Evolutionary conservation across 2,329 filamentous ascomycete genomes (phyloP).

Genomic region (Spiromastix sp.): DNA sequence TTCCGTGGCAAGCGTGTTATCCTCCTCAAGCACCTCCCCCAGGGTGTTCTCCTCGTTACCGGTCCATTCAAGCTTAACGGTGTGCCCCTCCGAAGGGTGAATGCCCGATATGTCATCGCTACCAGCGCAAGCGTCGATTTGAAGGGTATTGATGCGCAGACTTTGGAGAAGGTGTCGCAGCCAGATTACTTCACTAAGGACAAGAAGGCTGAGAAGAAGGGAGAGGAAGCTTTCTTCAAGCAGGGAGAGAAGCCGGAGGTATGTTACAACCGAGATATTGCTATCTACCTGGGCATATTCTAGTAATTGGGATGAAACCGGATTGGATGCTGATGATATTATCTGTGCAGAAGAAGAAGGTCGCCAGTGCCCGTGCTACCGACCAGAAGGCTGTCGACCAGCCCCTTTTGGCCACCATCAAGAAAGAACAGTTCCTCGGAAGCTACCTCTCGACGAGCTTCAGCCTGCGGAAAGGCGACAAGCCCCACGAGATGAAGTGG

Average conservation of each 20-base stretch:
- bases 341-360: conserved; percentile 79
- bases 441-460: conserved; percentile 94
- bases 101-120: conserved; percentile 41
- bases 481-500: conserved; percentile 99
- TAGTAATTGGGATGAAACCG: too few relatives aligned
- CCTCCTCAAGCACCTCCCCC: conserved; percentile 93
- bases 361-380: conserved; percentile 78
- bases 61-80: conserved; percentile 99
- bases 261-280: too few relatives aligned
- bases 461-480: conserved; percentile 98
- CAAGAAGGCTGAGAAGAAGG: conserved; percentile 84
- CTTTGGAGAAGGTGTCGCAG: conserved; percentile 74
- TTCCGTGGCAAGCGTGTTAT: conserved; percentile 99
- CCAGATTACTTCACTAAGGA: conserved; percentile 94
- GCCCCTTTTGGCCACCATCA: conserved; percentile 87
- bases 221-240: conserved; percentile 99
- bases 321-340: conserved; percentile 25
- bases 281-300: too few relatives aligned
- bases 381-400: conserved; percentile 99
- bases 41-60: conserved; percentile 97
- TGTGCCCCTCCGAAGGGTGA: conserved; percentile 78
- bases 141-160: conserved; percentile 62
- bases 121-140: conserved; percentile 47
- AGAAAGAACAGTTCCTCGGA: conserved; percentile 91
- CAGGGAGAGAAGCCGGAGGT: conserved; percentile 97